phyloP scores from a whole-genome alignment of 179 eudicot species.

The Patellifolia procumbens region DNA sequence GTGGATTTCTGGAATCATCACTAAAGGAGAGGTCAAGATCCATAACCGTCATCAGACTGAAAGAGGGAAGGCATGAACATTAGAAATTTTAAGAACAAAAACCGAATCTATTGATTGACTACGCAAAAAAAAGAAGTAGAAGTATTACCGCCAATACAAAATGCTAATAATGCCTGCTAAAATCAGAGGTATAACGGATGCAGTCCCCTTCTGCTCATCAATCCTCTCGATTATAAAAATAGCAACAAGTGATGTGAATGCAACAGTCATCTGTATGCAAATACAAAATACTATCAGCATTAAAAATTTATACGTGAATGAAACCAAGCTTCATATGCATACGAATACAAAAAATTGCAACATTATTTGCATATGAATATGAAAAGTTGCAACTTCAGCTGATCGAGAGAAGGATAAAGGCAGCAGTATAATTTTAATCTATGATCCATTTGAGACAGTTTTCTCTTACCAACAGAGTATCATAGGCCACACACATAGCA shows the following conservation, averaged over 20 bases:
- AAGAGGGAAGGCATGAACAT: no score
- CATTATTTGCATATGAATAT: background rate
- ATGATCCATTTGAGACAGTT: background rate
- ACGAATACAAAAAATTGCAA: background rate
- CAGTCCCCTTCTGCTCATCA: conserved; percentile 48
- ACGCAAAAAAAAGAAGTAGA: background rate
- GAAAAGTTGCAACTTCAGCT: background rate
- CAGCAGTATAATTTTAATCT: background rate
- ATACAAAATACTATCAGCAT: background rate
- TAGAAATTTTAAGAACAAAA: no score
- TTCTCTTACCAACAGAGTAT: background rate
- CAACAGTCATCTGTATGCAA: conserved; percentile 71
- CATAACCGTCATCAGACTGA: no score
- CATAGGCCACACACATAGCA: background rate
- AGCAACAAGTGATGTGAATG: conserved; percentile 59
- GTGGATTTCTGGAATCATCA: no score
- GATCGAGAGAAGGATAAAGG: background rate
- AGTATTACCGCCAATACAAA: conserved; percentile 48
- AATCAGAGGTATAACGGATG: conserved; percentile 42
- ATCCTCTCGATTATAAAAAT: conserved; percentile 52
- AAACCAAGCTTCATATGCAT: background rate
- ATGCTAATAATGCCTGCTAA: conserved; percentile 45
- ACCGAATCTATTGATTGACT: background rate
- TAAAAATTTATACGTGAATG: background rate
- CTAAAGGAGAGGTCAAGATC: no score